Evolutionary conservation across 2,329 filamentous ascomycete genomes (phyloP).

Genomic region (Colletotrichum sp.): DNA sequence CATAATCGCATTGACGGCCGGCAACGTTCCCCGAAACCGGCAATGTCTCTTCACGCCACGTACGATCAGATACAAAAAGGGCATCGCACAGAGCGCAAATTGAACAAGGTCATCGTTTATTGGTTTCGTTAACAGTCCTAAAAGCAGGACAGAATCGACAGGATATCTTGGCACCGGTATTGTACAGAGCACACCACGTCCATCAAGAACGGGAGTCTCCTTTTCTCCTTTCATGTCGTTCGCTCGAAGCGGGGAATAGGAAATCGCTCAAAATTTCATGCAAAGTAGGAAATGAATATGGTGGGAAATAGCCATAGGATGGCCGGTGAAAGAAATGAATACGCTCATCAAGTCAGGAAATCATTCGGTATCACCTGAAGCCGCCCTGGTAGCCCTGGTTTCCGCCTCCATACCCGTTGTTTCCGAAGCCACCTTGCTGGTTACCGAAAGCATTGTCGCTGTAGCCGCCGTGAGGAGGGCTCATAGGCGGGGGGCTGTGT

Average conservation of each 20-base stretch:
- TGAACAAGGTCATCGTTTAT: background rate
- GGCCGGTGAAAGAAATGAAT: background rate
- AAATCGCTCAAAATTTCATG: slow-evolving; percentile 10
- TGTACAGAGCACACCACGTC: background rate
- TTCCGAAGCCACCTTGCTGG: slow-evolving; percentile 2
- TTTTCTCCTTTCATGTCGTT: background rate
- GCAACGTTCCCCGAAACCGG: background rate
- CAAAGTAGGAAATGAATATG: background rate
- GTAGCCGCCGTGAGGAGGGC: slow-evolving; percentile 8
- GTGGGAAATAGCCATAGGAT: background rate
- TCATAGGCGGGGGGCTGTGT: slow-evolving; percentile 21
- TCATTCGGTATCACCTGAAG: background rate
- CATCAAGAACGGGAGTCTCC: background rate
- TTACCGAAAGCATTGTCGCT: slow-evolving; percentile 1
- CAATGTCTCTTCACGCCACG: background rate
- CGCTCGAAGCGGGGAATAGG: background rate
- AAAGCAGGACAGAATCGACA: background rate
- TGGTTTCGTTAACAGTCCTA: background rate
- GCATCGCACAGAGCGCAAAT: background rate
- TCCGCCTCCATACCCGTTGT: slow-evolving; percentile 3
- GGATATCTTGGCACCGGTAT: slow-evolving; percentile 5
- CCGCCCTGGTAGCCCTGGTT: slow-evolving; percentile 18
- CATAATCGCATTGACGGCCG: background rate
- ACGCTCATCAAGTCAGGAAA: background rate
- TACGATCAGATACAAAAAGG: background rate